Conservation (phyloP, 176 grass and related monocot species). For the Cocos nucifera region DNA sequence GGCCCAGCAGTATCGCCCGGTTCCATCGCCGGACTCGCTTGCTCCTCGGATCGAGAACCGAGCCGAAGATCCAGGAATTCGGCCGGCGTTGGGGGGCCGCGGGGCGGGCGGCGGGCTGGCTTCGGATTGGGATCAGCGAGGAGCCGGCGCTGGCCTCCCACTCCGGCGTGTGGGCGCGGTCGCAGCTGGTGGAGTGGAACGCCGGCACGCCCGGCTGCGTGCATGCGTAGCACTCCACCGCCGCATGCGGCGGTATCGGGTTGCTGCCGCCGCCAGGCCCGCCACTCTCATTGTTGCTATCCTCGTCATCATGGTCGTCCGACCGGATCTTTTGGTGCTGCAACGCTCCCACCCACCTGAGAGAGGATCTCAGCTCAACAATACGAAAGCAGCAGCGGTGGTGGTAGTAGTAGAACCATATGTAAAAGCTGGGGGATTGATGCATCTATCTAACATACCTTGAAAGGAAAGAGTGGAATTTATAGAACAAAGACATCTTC, state of each 20-base stretch:
- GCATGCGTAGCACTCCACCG: constrained; percentile 88
- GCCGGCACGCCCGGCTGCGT: constrained; percentile 78
- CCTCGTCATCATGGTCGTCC: background rate
- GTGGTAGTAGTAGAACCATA: background rate
- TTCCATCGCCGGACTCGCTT: constrained; percentile 75
- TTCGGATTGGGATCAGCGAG: constrained; percentile 77
- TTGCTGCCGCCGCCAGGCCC: background rate
- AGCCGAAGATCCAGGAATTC: constrained; percentile 47
- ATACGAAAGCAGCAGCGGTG: background rate
- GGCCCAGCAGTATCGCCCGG: constrained; percentile 63
- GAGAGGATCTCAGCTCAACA: background rate
- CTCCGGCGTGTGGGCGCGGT: constrained; percentile 65
- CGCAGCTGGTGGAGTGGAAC: constrained; percentile 94
- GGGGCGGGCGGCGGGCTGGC: constrained; percentile 8
- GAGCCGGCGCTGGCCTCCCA: constrained; percentile 92
- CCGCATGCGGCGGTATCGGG: background rate
- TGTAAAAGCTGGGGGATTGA: background rate
- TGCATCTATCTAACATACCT: background rate
- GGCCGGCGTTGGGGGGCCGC: background rate
- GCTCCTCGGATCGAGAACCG: constrained; percentile 80
- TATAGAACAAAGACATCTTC: background rate
- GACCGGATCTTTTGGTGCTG: background rate
- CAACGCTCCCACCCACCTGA: background rate
- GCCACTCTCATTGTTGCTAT: background rate
- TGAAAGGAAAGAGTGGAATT: constrained; percentile 10